Percentiles rank a stretch among this genome's conserved stretches.
These are phyloP conservation scores for Eimeria sp. DNA, from an alignment of 169 alveolate genomes.

Conservation along the genomic window DNA sequence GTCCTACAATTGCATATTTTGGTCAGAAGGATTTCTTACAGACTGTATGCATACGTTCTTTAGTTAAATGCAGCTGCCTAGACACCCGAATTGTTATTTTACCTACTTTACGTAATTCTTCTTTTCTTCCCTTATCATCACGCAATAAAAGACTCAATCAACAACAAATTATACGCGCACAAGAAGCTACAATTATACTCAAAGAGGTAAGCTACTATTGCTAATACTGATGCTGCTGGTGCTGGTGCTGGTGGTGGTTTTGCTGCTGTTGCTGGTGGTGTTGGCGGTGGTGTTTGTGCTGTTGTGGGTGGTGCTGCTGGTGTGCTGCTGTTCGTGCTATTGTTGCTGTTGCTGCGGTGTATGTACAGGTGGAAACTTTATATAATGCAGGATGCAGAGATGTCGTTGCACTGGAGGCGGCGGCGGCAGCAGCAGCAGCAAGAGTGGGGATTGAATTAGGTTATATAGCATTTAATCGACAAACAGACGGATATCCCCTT, in stretches of 20 bases:
- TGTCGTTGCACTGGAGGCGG: neutral
- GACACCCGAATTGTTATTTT: constrained; percentile 28
- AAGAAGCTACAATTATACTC: neutral
- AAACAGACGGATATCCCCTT: neutral
- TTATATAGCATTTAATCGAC: neutral
- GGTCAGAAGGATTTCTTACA: constrained; percentile 80
- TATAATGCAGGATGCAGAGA: neutral
- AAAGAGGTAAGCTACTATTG: neutral
- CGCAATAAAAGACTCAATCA: neutral
- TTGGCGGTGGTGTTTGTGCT: neutral
- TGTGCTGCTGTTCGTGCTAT: neutral
- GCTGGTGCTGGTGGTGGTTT: neutral
- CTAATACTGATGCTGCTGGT: constrained; percentile 5
- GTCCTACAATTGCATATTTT: constrained; percentile 5
- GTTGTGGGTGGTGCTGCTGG: neutral
- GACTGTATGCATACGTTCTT: neutral
- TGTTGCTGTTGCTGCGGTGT: neutral
- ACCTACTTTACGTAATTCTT: neutral
- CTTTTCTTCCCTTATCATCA: constrained; percentile 34
- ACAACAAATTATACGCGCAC: neutral
- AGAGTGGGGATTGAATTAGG: neutral
- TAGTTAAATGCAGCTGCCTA: neutral
- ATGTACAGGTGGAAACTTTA: constrained; percentile 6
- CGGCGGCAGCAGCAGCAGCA: constrained; percentile 43
- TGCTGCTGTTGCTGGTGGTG: neutral